These are phyloP conservation scores for Scopulariopsis brevicaulis DNA, from an alignment of 2,329 filamentous ascomycete species.

Conservation along the genomic window DNA sequence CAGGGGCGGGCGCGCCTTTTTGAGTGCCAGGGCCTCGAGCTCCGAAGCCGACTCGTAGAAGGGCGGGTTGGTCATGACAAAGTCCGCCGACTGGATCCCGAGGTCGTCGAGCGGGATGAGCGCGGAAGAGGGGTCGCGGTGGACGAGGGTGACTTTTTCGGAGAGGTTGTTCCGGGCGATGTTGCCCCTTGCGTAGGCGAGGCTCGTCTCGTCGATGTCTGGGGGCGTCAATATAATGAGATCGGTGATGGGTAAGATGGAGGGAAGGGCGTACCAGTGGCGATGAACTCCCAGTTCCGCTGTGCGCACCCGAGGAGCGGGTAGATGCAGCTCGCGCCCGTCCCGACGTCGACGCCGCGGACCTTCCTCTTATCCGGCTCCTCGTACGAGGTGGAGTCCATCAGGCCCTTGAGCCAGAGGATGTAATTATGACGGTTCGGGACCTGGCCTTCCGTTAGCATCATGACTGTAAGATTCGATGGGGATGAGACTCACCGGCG, in stretches of 20 bases:
- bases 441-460: constrained; percentile 23
- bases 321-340: constrained; percentile 86
- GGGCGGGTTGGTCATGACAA: constrained; percentile 89
- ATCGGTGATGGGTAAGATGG: not conserved
- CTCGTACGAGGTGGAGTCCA: constrained; percentile 58
- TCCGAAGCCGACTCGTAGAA: constrained; percentile 75
- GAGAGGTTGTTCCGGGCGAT: constrained; percentile 53
- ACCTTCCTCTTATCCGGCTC: constrained; percentile 32
- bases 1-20: constrained; percentile 57
- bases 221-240: constrained; percentile 1
- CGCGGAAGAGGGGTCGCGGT: constrained; percentile 33
- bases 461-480: not conserved
- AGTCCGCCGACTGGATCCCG: constrained; percentile 47
- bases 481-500: constrained; percentile 48
- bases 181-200: constrained; percentile 56
- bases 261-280: constrained; percentile 34
- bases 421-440: constrained; percentile 76
- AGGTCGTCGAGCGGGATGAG: constrained; percentile 55
- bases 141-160: constrained; percentile 51
- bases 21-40: constrained; percentile 49
- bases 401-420: constrained; percentile 71
- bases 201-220: constrained; percentile 66
- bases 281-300: constrained; percentile 63
- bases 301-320: constrained; percentile 66
- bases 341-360: constrained; percentile 74